Conservation (phyloP, 176 grass and related monocot species). For the Rhynchospora tenuis region DNA sequence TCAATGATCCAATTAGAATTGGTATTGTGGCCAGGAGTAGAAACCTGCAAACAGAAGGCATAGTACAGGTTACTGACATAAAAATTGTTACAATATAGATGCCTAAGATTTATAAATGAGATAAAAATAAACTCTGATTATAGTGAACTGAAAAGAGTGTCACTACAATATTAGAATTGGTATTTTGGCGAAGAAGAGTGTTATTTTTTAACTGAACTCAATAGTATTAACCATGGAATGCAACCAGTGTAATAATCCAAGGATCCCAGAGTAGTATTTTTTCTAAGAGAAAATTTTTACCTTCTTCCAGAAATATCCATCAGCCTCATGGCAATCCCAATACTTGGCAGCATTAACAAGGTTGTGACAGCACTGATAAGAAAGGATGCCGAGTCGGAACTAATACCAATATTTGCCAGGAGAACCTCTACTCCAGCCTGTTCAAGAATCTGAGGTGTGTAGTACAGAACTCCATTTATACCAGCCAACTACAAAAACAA, state of each 20-base stretch:
- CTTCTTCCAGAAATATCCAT: constrained; percentile 97
- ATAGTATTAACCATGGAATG: background rate
- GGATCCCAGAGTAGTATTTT: background rate
- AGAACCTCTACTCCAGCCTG: constrained; percentile 80
- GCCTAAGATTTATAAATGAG: background rate
- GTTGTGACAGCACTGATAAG: constrained; percentile 83
- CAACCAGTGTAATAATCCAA: constrained; percentile 1
- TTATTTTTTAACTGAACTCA: background rate
- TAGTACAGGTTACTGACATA: background rate
- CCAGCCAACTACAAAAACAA: constrained; percentile 58
- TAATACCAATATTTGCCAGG: constrained; percentile 72
- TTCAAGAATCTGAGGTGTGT: constrained; percentile 87
- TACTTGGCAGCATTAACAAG: constrained; percentile 87
- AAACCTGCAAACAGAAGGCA: constrained; percentile 43
- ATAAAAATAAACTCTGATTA: background rate
- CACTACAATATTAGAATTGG: background rate
- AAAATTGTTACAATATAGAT: background rate
- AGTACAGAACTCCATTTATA: constrained; percentile 91
- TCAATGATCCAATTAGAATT: constrained; percentile 56
- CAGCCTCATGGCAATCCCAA: constrained; percentile 85
- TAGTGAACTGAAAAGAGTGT: too few species aligned
- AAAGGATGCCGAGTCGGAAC: constrained; percentile 89
- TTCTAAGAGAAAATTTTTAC: constrained; percentile 39
- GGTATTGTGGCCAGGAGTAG: constrained; percentile 78
- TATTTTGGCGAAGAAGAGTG: background rate